Base-by-base conservation (phyloP, 768 basidiomycete species). In the Pisolithus orientalis region DNA sequence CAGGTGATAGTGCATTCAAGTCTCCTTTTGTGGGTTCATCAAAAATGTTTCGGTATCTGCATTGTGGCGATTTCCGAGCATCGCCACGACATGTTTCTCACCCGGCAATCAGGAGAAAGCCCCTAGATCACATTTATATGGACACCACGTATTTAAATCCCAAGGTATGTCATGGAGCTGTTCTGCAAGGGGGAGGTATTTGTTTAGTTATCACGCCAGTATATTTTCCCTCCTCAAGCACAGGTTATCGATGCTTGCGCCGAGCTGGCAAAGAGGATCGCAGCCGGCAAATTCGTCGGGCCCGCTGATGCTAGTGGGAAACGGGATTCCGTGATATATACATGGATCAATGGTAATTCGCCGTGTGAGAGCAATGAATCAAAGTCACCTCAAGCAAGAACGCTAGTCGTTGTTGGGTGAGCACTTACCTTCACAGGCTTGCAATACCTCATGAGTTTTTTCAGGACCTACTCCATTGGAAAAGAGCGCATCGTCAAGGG, bases 401-500 rank as follows among this genome's bases (percentile, higher is more conserved):
- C 71, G 28, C 70, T 91, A 13, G 74, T 93, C 51, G 78, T 90
- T 32, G 80, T 92, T 11, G 90, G 90, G 90, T 90, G 62, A 4
- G 76, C 62, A 24, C 7, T 43, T 37, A 27, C 5, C 16, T 46
- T 8, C 11, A 9, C n/a, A 16, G 7, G 7, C 8, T 39, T 25
- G 17, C 37, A 24, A 44, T 29, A 16, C 11, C 49, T 59, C 27
- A 57, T 27, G 24, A 24, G 11, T 47, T n/a, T n/a, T 43, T 50
- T 39, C 54, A 92, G 93, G 9, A 97, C 96, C 0, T 99, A 99
- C 69, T 91, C 91, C 0, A 92, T 98, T 46, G 96, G 96, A 39
- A 99, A 99, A 67, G 96, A 99, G 67, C 84, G 96, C 24, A 88
- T 98, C 39, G 94, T 96, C 39, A 96, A 97, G 80, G 93, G 92